A percentile compares a stretch with the other conserved stretches of the same genome.
Conservation (phyloP, 148 eudicot species). For the Polygonum aviculare region DNA sequence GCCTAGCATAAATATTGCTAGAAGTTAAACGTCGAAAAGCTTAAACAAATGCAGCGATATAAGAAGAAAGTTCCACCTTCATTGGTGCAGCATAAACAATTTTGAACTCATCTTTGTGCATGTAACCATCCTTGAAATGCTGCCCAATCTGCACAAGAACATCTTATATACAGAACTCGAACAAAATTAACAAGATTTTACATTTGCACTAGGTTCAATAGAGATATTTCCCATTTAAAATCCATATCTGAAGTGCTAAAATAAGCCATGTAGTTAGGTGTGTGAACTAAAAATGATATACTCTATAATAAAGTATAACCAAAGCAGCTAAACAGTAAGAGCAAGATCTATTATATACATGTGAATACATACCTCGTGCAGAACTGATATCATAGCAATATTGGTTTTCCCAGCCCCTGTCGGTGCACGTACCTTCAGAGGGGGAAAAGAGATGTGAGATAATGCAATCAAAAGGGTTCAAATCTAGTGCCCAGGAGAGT, state of each 20-base stretch:
- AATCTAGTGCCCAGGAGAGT: slow-evolving; percentile 1
- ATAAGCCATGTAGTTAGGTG: not conserved
- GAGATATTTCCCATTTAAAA: not conserved
- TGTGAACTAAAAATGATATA: not conserved
- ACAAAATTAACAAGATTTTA: not conserved
- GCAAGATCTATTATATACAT: not conserved
- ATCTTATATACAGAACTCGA: not conserved
- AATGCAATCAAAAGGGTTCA: slow-evolving; percentile 5
- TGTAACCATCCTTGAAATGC: slow-evolving; percentile 89
- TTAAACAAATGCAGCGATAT: not conserved
- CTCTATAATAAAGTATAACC: not conserved
- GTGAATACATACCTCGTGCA: slow-evolving; percentile 63
- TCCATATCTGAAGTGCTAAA: not conserved
- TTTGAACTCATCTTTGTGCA: slow-evolving; percentile 96
- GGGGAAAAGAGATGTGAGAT: slow-evolving; percentile 16
- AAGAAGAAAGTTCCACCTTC: slow-evolving; percentile 35
- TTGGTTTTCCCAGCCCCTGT: slow-evolving; percentile 99
- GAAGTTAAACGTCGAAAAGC: not conserved
- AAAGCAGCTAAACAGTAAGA: not conserved
- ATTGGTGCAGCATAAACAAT: slow-evolving; percentile 99
- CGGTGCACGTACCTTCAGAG: slow-evolving; percentile 89
- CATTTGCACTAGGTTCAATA: not conserved
- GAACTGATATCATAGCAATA: slow-evolving; percentile 89
- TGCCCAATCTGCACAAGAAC: slow-evolving; percentile 59
- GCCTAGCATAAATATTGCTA: slow-evolving; percentile 39